phyloP scores from a whole-genome alignment of 371 early-diverging fungal genomes.

The Syncephalis plumigaleata region DNA sequence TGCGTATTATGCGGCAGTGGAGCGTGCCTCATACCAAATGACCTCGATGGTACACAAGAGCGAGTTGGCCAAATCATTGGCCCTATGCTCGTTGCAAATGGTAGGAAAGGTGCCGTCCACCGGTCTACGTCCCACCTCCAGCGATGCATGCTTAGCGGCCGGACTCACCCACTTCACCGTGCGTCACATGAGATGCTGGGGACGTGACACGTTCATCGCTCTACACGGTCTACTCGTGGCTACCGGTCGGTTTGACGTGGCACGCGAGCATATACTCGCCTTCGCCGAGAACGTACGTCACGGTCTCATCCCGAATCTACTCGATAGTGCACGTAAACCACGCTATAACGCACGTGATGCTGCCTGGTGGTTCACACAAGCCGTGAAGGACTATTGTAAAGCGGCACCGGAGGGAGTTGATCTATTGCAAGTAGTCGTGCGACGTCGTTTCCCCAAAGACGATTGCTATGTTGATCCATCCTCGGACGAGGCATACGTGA shows the following conservation, averaged over 20 bases:
- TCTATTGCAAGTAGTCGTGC: constrained; percentile 50
- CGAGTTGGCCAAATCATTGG: constrained; percentile 46
- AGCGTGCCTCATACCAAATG: constrained; percentile 37
- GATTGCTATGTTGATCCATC: constrained; percentile 50
- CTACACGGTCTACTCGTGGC: constrained; percentile 69
- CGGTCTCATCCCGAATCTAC: constrained; percentile 88
- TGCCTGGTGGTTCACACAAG: constrained; percentile 88
- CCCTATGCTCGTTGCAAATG: constrained; percentile 70
- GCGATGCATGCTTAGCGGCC: constrained; percentile 62
- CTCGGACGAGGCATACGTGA: constrained; percentile 34
- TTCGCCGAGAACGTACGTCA: constrained; percentile 81
- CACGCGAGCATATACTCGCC: constrained; percentile 65
- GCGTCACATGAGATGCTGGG: constrained; percentile 94
- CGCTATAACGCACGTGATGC: constrained; percentile 95
- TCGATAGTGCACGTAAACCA: constrained; percentile 70
- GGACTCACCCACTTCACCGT: constrained; percentile 92
- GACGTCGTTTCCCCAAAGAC: constrained; percentile 66
- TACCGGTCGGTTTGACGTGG: constrained; percentile 67
- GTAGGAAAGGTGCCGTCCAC: constrained; percentile 58
- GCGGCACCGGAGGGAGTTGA: constrained; percentile 51
- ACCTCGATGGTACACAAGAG: constrained; percentile 33
- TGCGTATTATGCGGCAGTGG: constrained; percentile 49
- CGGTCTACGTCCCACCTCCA: constrained; percentile 47
- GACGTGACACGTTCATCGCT: constrained; percentile 89
- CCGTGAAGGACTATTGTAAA: constrained; percentile 73